These are phyloP conservation scores for Blastocystis sp. DNA, from an alignment of 352 stramenopile genomes.

Conservation along the genomic window DNA sequence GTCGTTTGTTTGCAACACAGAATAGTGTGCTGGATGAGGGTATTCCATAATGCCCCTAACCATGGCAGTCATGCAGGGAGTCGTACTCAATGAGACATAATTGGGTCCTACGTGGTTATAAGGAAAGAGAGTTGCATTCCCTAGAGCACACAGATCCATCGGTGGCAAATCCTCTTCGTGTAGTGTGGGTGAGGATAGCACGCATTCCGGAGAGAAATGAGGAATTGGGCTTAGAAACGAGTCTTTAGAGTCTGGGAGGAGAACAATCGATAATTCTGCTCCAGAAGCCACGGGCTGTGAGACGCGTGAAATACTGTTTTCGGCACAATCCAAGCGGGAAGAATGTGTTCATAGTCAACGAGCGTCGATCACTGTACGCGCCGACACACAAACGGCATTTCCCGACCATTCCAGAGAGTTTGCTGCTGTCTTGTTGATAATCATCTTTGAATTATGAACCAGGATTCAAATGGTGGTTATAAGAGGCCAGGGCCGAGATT, in stretches of 20 bases:
- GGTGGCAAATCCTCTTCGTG: too few relatives aligned
- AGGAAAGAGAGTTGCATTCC: too few relatives aligned
- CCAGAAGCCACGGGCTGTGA: background rate
- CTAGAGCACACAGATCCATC: too few relatives aligned
- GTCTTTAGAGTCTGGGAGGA: too few relatives aligned
- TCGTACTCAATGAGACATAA: background rate
- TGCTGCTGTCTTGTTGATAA: background rate
- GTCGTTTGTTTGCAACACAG: background rate
- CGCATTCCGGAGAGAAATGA: too few relatives aligned
- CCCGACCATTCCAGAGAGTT: background rate
- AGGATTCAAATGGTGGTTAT: background rate
- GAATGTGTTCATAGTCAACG: background rate
- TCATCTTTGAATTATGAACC: background rate
- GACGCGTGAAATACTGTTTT: background rate
- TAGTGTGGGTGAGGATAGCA: too few relatives aligned
- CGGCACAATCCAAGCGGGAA: background rate
- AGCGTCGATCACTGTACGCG: background rate
- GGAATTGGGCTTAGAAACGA: too few relatives aligned
- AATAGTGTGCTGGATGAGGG: background rate
- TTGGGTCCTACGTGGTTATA: too few relatives aligned
- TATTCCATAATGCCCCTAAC: background rate
- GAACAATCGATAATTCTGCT: too few relatives aligned
- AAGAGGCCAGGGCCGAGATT: constrained; percentile 36
- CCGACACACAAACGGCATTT: background rate
- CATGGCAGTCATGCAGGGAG: background rate